phyloP scores from a whole-genome alignment of 352 stramenopile genomes.

The Globisporangium echinulatum region DNA sequence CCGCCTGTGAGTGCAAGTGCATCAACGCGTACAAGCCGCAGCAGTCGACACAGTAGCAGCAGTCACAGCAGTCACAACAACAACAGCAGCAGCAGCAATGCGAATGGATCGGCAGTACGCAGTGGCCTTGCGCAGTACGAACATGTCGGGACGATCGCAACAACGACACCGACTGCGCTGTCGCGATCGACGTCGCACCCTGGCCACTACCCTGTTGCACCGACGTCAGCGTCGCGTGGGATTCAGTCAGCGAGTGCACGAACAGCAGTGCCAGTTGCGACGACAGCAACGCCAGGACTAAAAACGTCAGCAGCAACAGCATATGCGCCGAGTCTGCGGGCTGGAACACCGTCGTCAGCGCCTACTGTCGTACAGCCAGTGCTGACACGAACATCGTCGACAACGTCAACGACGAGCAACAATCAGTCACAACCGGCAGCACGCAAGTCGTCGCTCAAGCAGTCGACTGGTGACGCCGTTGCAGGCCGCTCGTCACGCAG shows the following conservation, averaged over 20 bases:
- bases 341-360: too few species aligned
- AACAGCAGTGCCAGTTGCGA: not conserved
- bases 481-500: conserved; percentile 7
- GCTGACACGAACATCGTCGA: not conserved
- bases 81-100: not conserved
- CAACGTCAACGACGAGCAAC: not conserved
- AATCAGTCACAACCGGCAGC: not conserved
- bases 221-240: not conserved
- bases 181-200: conserved; percentile 13
- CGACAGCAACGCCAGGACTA: too few species aligned
- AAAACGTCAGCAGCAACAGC: too few species aligned
- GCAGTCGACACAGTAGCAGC: not conserved
- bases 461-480: not conserved
- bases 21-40: too few species aligned
- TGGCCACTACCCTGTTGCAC: conserved; percentile 5
- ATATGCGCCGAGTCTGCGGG: too few species aligned
- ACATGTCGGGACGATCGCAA: conserved; percentile 1
- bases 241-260: not conserved
- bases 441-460: conserved; percentile 9
- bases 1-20: not conserved
- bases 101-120: not conserved
- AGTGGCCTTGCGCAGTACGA: not conserved
- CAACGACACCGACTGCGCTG: conserved; percentile 9
- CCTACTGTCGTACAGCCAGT: too few species aligned
- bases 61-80: not conserved